Evolutionary conservation across 208 protist species (phyloP).

Genomic region (Crithidia acanthocephali): DNA sequence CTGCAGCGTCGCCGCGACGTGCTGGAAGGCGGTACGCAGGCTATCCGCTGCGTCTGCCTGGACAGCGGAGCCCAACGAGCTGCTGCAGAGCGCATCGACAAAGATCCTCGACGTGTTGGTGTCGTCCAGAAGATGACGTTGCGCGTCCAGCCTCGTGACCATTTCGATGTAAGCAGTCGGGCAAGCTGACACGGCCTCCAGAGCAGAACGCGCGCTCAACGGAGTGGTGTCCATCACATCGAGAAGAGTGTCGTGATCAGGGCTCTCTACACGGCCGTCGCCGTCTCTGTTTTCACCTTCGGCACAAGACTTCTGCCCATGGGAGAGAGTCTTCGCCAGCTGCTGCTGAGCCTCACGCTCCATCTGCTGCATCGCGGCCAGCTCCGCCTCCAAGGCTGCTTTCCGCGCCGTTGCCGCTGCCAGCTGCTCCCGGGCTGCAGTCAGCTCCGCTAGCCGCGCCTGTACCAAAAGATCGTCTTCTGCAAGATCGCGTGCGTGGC

Average conservation of each 20-base stretch:
- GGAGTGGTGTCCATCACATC: neutral
- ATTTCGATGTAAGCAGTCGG: neutral
- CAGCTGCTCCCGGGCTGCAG: slow-evolving; percentile 16
- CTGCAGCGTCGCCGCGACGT: slow-evolving; percentile 6
- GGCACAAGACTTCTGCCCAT: neutral
- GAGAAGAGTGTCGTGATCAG: neutral
- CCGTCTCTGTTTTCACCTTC: neutral
- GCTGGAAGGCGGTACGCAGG: slow-evolving; percentile 11
- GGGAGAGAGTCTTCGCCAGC: slow-evolving; percentile 6
- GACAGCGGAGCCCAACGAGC: too few species aligned
- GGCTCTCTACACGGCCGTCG: too few species aligned
- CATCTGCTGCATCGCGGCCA: slow-evolving; percentile 3
- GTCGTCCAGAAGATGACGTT: neutral
- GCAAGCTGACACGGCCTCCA: neutral
- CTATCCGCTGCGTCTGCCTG: too few species aligned
- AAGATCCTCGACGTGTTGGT: neutral
- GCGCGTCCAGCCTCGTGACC: neutral
- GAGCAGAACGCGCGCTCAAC: neutral
- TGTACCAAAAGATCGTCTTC: neutral
- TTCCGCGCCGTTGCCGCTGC: slow-evolving; percentile 8
- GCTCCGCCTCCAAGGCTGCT: slow-evolving; percentile 16
- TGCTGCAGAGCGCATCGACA: neutral
- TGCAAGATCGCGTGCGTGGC: neutral
- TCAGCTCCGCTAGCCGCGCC: slow-evolving; percentile 16
- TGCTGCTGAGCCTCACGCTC: slow-evolving; percentile 10